Conservation (phyloP, 2,329 filamentous ascomycete genomes). For the Colletotrichum euphorbiae region DNA sequence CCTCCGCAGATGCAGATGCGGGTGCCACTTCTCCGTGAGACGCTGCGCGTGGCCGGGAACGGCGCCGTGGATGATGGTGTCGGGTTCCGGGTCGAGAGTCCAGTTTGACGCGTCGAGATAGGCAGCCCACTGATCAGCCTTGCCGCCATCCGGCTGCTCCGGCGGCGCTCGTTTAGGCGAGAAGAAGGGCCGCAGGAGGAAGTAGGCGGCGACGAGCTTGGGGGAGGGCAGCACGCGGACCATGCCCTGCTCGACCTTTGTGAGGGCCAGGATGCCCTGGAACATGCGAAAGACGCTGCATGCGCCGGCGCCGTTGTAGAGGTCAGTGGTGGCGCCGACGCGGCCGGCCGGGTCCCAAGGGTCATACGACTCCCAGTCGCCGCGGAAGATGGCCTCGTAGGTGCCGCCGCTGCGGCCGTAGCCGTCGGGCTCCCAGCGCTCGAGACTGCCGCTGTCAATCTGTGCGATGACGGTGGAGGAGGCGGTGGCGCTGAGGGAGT, state of each 20-base stretch:
- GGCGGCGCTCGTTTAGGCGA: slow-evolving; percentile 47
- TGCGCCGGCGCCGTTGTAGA: slow-evolving; percentile 78
- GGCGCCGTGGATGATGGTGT: slow-evolving; percentile 68
- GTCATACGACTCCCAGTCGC: slow-evolving; percentile 80
- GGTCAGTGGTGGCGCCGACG: slow-evolving; percentile 71
- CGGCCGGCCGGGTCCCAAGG: slow-evolving; percentile 78
- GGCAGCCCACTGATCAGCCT: slow-evolving; percentile 56
- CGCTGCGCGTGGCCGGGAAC: slow-evolving; percentile 69
- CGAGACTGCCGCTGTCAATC: slow-evolving; percentile 72
- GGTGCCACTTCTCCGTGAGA: slow-evolving; percentile 68
- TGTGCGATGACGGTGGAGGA: slow-evolving; percentile 68
- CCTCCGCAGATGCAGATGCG: slow-evolving; percentile 63
- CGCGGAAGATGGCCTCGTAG: slow-evolving; percentile 74
- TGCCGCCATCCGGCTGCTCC: slow-evolving; percentile 41
- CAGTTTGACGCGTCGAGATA: slow-evolving; percentile 59
- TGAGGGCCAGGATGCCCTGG: slow-evolving; percentile 81
- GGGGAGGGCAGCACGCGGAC: slow-evolving; percentile 60
- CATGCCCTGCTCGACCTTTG: slow-evolving; percentile 60
- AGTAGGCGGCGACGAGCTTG: slow-evolving; percentile 61
- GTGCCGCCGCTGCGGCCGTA: slow-evolving; percentile 68
- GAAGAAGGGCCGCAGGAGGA: slow-evolving; percentile 62
- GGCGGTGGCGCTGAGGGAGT: slow-evolving; percentile 51
- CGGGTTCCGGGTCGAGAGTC: slow-evolving; percentile 60
- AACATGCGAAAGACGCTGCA: slow-evolving; percentile 83
- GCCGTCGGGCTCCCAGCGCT: slow-evolving; percentile 74